Conservation (phyloP, 2,329 filamentous ascomycete genomes). For the Pseudocercospora fijiensis region DNA sequence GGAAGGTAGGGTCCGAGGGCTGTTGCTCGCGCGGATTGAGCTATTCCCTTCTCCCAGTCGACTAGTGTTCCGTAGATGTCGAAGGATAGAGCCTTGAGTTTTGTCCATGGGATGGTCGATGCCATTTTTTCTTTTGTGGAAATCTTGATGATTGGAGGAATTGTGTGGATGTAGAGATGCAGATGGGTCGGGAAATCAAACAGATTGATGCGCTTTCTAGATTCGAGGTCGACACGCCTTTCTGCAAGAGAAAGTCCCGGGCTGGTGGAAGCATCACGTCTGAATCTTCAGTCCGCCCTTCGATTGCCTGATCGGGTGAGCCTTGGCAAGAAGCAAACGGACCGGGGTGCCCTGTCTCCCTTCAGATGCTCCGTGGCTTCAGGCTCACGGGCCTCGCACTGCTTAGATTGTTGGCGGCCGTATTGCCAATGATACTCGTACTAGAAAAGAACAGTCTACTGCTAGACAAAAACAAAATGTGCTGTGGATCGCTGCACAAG, state of each 20-base stretch:
- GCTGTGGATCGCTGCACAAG: no score
- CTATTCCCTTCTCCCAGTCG: conserved; percentile 72
- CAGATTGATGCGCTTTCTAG: background rate
- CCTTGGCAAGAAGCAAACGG: background rate
- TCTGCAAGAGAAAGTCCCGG: background rate
- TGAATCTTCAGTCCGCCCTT: background rate
- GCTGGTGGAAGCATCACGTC: background rate
- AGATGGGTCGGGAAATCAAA: background rate
- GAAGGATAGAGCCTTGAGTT: conserved; percentile 60
- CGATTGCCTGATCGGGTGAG: background rate
- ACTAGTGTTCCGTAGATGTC: conserved; percentile 79
- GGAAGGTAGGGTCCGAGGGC: conserved; percentile 51
- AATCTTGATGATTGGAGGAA: background rate
- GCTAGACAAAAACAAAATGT: no score
- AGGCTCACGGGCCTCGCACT: no score
- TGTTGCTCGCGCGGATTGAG: conserved; percentile 50
- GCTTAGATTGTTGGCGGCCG: no score
- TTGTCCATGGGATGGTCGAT: conserved; percentile 32
- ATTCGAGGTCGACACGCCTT: background rate
- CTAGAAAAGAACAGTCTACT: no score
- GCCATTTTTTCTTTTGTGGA: conserved; percentile 29
- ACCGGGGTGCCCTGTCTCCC: background rate
- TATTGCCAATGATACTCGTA: background rate
- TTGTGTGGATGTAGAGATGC: background rate
- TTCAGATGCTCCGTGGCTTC: no score